Evolutionary conservation across 306 rosid species (phyloP), one percentile per base, ranked within the genome.

Genomic region (Cyclanthera cordifolia): DNA sequence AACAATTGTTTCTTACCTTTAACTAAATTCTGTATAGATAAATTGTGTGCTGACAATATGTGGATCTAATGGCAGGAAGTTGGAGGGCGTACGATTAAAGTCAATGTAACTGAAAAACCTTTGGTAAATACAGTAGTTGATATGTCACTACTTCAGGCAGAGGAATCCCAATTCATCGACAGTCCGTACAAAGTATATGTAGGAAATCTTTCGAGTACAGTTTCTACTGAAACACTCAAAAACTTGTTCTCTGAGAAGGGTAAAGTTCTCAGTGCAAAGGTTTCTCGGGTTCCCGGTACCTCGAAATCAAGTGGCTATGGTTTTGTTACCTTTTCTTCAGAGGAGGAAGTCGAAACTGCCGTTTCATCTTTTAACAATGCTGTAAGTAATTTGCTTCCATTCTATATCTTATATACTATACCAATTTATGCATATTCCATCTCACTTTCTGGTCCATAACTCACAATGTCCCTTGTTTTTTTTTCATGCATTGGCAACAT

Each of bases 121-220:
- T 48, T 87, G 49, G 0, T 58, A 32, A 58, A 72, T 20, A 73
- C 78, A 19, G 37, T 32, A 32, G 57, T 46, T 14, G 91, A 86
- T 67, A 0, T 65, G 28, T 75, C 95, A 45, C 27, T 61, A 67
- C 75, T 80, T 65, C 88, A 83, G 78, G 79, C 79, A 24, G 96
- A 87, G 79, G 98, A 93, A 54, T 79, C 91, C 1, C 74, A 84
- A 76, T 87, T 85, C 34, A 23, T 86, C 48, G 98, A 93, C 60
- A 87, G 95, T 77, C 95, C 96, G 65, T 82, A 87, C 89, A 93
- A 93, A 74, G 91, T 93, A 16, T 89, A 93, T 61, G 90, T 89
- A n/a, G 98, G 98, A 77, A 93, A 93, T 80, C 81, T 93, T 67
- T 91, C 89, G 50, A 93, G 84, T 81, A 72, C 82, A 30, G 96